Conservation (phyloP, 1,284 basidiomycete species). For the Ganoderma leucocontextum region DNA sequence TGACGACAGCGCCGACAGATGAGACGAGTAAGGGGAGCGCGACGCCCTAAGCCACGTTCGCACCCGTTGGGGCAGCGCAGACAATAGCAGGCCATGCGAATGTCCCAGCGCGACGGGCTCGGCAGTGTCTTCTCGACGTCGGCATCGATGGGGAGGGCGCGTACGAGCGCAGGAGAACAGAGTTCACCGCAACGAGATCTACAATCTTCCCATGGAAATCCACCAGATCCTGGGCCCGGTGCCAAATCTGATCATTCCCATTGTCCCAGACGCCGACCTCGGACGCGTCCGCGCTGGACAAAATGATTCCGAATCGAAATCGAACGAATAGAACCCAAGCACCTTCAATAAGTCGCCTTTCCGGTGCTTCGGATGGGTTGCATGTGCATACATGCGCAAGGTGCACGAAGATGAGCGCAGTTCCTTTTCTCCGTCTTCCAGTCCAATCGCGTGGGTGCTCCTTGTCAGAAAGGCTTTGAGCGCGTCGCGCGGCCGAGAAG, state of each 20-base stretch:
- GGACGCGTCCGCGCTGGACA: not conserved
- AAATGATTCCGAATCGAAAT: not conserved
- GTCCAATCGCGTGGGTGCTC: conserved; percentile 31
- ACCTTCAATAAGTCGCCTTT: conserved; percentile 95
- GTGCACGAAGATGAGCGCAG: conserved; percentile 7
- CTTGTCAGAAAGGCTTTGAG: not conserved
- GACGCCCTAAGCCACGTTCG: not conserved
- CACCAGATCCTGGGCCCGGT: not conserved
- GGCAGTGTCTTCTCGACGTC: not conserved
- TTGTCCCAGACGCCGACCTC: not conserved
- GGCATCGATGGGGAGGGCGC: not conserved
- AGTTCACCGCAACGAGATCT: not conserved
- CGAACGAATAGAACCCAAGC: conserved; percentile 62
- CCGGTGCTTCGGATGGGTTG: conserved; percentile 53
- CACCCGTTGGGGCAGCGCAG: not conserved
- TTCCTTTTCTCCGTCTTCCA: conserved; percentile 18
- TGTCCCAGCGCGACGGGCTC: not conserved
- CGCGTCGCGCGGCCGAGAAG: conserved; percentile 59
- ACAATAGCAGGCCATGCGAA: not conserved
- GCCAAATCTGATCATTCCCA: not conserved
- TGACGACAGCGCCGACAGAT: not conserved
- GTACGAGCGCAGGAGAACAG: not conserved
- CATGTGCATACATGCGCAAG: conserved; percentile 65
- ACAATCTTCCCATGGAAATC: not conserved
- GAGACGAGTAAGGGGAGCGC: not conserved